A percentile compares a stretch with the other conserved stretches of the same genome.
These are phyloP conservation scores for Chamaecyparis obtusa DNA, from an alignment of 75 land plant species.

Conservation along the genomic window DNA sequence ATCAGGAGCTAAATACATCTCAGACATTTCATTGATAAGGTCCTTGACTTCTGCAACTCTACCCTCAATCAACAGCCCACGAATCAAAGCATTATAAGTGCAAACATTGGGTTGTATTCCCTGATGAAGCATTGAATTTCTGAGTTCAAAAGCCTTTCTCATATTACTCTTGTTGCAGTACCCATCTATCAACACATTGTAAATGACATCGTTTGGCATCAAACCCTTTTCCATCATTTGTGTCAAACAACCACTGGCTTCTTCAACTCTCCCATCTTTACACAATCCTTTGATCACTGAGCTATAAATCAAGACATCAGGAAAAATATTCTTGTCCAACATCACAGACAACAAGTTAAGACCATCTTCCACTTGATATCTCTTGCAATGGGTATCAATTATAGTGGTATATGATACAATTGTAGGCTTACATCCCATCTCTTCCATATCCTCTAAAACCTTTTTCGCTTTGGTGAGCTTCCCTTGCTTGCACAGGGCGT, in stretches of 20 bases:
- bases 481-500: conserved; percentile 48
- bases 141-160: conserved; percentile 43
- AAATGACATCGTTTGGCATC: conserved; percentile 55
- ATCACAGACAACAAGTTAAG: conserved; percentile 23
- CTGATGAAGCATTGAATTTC: conserved; percentile 47
- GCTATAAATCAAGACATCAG: conserved; percentile 53
- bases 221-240: conserved; percentile 40
- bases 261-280: conserved; percentile 37
- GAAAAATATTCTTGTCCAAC: conserved; percentile 27
- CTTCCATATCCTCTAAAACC: conserved; percentile 34
- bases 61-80: conserved; percentile 55
- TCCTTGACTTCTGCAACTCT: conserved; percentile 48
- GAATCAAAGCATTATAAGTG: conserved; percentile 55
- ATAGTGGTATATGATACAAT: conserved; percentile 45
- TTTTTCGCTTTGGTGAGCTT: conserved; percentile 39
- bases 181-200: conserved; percentile 65
- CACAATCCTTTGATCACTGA: conserved; percentile 54
- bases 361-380: conserved; percentile 27
- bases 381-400: conserved; percentile 40
- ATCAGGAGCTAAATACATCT: not conserved
- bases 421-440: conserved; percentile 35
- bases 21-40: not conserved
- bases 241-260: conserved; percentile 23
- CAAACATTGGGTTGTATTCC: conserved; percentile 55
- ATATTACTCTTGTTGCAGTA: conserved; percentile 38